A percentile compares a stretch with the other conserved stretches of the same genome.
phyloP scores from a whole-genome alignment of 768 basidiomycete genomes.

The Lepiota brunneoincarnata region DNA sequence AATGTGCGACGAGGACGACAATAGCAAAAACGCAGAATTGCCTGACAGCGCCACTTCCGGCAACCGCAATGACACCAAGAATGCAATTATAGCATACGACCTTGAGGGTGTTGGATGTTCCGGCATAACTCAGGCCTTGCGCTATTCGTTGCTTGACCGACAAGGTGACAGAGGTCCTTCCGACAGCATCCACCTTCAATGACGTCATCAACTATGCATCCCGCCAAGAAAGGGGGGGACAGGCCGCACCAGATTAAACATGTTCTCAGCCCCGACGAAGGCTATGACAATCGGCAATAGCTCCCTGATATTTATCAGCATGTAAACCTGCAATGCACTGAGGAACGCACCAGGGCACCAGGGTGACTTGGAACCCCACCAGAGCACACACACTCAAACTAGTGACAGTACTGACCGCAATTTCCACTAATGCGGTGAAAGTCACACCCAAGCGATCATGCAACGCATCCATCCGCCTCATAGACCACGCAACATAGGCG shows the following conservation, averaged over 20 bases:
- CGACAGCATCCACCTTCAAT: slow-evolving; percentile 78
- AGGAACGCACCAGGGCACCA: slow-evolving; percentile 77
- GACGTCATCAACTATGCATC: slow-evolving; percentile 25
- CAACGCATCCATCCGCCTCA: slow-evolving; percentile 76
- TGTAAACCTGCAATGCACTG: neutral
- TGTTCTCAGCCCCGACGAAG: slow-evolving; percentile 96
- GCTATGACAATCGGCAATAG: slow-evolving; percentile 91
- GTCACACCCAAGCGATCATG: slow-evolving; percentile 91
- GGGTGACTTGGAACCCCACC: slow-evolving; percentile 82
- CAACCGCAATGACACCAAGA: slow-evolving; percentile 71
- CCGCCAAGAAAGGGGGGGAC: slow-evolving; percentile 11
- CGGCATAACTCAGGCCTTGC: slow-evolving; percentile 83
- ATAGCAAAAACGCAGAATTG: slow-evolving; percentile 94
- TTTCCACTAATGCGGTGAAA: slow-evolving; percentile 90
- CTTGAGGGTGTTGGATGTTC: slow-evolving; percentile 90
- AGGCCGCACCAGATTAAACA: slow-evolving; percentile 82
- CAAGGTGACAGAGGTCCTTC: slow-evolving; percentile 79
- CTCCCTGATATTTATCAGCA: slow-evolving; percentile 49
- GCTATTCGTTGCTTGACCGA: slow-evolving; percentile 92
- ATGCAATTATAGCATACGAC: slow-evolving; percentile 84
- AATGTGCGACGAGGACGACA: slow-evolving; percentile 93
- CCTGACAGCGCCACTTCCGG: slow-evolving; percentile 77
- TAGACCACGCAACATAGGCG: slow-evolving; percentile 71
- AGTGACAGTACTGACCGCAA: slow-evolving; percentile 90
- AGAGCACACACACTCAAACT: slow-evolving; percentile 91